Evolutionary conservation across 1,284 basidiomycete genomes (phyloP).

Genomic region (Moniliophthora roreri): DNA sequence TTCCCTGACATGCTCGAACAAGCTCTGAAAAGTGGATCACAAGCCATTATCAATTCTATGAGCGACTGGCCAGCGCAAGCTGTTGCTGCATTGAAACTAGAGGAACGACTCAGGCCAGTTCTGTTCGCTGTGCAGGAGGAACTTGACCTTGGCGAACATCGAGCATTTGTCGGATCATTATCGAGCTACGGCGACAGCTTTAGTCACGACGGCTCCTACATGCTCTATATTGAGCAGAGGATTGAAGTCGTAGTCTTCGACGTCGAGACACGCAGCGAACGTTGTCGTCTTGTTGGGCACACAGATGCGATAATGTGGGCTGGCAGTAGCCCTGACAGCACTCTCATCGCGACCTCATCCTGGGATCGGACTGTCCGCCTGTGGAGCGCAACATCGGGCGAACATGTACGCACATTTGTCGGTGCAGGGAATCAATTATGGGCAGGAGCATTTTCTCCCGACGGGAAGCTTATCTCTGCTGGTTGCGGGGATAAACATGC

Average conservation of each 20-base stretch:
- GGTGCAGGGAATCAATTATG: slow-evolving; percentile 11
- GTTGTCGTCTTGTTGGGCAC: slow-evolving; percentile 11
- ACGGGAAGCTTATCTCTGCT: slow-evolving; percentile 11
- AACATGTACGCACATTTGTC: slow-evolving; percentile 8
- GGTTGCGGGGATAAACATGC: slow-evolving; percentile 9
- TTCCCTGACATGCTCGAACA: not conserved
- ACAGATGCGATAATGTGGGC: slow-evolving; percentile 13
- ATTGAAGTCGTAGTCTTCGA: slow-evolving; percentile 10
- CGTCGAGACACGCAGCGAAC: slow-evolving; percentile 1
- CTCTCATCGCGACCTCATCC: slow-evolving; percentile 11
- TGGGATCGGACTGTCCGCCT: slow-evolving; percentile 16
- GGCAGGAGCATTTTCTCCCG: slow-evolving; percentile 13
- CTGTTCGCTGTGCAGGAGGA: not conserved
- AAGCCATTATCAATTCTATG: not conserved
- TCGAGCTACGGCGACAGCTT: slow-evolving; percentile 7
- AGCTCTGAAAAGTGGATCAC: not conserved
- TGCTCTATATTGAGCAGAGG: slow-evolving; percentile 3
- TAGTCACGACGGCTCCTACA: slow-evolving; percentile 10
- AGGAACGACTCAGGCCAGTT: not conserved
- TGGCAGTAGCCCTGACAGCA: slow-evolving; percentile 13
- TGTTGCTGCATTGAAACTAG: too few relatives aligned
- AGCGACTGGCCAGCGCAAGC: too few relatives aligned
- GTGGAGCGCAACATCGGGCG: slow-evolving; percentile 12
- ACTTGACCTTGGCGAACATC: slow-evolving; percentile 4
- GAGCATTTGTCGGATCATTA: not conserved